Evolutionary conservation across 306 rosid species (phyloP).

Genomic region (Sophora flavescens): DNA sequence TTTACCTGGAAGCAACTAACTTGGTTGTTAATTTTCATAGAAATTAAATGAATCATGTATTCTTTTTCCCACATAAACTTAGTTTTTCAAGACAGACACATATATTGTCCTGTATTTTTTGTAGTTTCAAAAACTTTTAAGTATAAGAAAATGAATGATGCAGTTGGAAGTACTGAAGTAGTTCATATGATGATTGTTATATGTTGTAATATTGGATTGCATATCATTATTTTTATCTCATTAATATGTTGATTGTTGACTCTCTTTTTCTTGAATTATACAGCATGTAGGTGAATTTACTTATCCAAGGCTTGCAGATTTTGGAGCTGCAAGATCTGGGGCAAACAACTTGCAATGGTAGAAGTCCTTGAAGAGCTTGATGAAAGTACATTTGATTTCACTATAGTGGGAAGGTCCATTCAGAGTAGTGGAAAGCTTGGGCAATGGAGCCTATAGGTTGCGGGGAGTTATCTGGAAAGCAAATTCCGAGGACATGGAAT

Average conservation of each 20-base stretch:
- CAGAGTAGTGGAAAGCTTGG: too few species aligned
- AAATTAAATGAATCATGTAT: conserved; percentile 14
- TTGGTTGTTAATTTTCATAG: conserved; percentile 8
- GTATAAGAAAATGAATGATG: background rate
- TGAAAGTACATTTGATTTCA: background rate
- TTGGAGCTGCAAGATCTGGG: conserved; percentile 99
- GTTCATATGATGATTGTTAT: conserved; percentile 28
- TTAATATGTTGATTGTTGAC: conserved; percentile 28
- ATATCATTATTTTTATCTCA: background rate
- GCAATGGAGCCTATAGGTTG: too few species aligned
- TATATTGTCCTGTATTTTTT: background rate
- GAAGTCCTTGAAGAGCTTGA: background rate
- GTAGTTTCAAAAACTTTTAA: too few species aligned
- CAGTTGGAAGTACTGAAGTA: background rate
- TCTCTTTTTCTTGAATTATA: conserved; percentile 44
- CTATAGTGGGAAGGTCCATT: too few species aligned
- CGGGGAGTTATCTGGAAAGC: too few species aligned
- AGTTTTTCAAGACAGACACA: background rate
- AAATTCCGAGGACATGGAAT: too few species aligned
- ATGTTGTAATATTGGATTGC: background rate
- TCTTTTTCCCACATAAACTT: conserved; percentile 1
- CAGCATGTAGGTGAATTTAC: conserved; percentile 75
- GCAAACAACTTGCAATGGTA: conserved; percentile 69
- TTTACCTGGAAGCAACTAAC: conserved; percentile 19
- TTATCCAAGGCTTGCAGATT: conserved; percentile 94